Evolutionary conservation across 257 asterid genomes (phyloP).

Genomic region (Haberlea rhodopensis): DNA sequence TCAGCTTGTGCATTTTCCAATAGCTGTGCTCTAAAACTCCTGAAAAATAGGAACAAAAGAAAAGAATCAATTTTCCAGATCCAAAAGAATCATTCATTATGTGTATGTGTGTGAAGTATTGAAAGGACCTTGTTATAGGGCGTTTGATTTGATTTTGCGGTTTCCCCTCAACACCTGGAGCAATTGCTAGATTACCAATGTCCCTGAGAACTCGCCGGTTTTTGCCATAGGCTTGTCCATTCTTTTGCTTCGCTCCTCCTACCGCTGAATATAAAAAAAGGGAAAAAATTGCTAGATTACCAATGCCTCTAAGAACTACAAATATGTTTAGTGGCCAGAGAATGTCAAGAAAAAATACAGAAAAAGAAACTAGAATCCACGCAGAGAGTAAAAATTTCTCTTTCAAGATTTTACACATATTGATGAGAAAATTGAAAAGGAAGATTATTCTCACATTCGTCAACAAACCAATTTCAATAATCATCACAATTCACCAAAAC

Average conservation of each 20-base stretch:
- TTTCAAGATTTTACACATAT: too few species aligned
- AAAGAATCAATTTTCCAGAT: background rate
- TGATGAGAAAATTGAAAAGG: too few species aligned
- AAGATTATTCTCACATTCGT: too few species aligned
- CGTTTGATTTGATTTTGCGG: conserved; percentile 39
- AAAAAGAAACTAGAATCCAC: too few species aligned
- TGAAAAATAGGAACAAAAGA: conserved; percentile 21
- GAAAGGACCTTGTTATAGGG: conserved; percentile 39
- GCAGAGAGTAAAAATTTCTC: too few species aligned
- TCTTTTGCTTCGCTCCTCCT: conserved; percentile 55
- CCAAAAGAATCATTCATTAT: background rate
- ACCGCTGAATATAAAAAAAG: too few species aligned
- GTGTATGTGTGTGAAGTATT: background rate
- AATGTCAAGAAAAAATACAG: too few species aligned
- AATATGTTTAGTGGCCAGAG: too few species aligned
- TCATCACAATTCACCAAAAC: too few species aligned
- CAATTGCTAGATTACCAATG: conserved; percentile 64
- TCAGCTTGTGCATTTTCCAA: conserved; percentile 31
- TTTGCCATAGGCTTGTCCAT: conserved; percentile 44
- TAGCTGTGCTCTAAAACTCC: conserved; percentile 38
- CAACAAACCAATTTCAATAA: too few species aligned
- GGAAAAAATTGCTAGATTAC: too few species aligned
- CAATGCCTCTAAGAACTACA: too few species aligned
- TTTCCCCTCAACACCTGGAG: conserved; percentile 40
- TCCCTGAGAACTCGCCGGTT: conserved; percentile 61